phyloP scores from a whole-genome alignment of 2,329 filamentous ascomycete genomes.

The Colletotrichum sublineola region DNA sequence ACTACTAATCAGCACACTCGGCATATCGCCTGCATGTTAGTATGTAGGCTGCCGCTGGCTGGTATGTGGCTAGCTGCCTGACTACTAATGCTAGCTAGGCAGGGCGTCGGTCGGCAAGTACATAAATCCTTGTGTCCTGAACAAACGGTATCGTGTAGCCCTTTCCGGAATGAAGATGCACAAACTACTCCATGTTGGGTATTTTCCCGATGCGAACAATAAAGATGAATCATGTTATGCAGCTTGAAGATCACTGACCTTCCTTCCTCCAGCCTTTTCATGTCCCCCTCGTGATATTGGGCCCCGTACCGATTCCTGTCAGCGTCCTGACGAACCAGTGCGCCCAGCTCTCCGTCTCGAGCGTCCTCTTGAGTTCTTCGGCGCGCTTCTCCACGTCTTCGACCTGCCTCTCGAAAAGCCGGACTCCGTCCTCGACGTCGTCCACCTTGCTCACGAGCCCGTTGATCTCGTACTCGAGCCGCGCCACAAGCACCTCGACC shows the following conservation, averaged over 20 bases:
- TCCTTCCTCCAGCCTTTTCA: neutral
- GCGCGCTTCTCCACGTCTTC: conserved; percentile 76
- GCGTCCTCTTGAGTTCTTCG: conserved; percentile 71
- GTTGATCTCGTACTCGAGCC: conserved; percentile 92
- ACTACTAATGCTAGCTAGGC: too few relatives aligned
- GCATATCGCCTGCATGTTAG: too few relatives aligned
- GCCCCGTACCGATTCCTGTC: conserved; percentile 71
- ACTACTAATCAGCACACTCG: too few relatives aligned
- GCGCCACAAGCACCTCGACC: conserved; percentile 83
- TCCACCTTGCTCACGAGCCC: conserved; percentile 83
- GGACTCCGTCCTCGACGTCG: conserved; percentile 87
- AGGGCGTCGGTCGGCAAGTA: neutral
- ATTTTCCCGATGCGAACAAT: conserved; percentile 27
- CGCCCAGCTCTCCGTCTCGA: conserved; percentile 74
- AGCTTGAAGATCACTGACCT: conserved; percentile 19
- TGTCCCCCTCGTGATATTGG: conserved; percentile 62
- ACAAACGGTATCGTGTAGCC: neutral
- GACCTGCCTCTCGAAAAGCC: conserved; percentile 84
- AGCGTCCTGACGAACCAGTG: conserved; percentile 74
- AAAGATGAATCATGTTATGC: conserved; percentile 38
- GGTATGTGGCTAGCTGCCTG: too few relatives aligned
- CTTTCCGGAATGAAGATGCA: conserved; percentile 18
- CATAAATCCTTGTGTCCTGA: neutral
- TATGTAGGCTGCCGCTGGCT: too few relatives aligned
- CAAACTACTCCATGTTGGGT: conserved; percentile 25